A percentile compares a stretch with the other conserved stretches of the same genome.
These are phyloP conservation scores for Globisporangium cederbergense DNA, from an alignment of 352 stramenopile species.

Conservation along the genomic window DNA sequence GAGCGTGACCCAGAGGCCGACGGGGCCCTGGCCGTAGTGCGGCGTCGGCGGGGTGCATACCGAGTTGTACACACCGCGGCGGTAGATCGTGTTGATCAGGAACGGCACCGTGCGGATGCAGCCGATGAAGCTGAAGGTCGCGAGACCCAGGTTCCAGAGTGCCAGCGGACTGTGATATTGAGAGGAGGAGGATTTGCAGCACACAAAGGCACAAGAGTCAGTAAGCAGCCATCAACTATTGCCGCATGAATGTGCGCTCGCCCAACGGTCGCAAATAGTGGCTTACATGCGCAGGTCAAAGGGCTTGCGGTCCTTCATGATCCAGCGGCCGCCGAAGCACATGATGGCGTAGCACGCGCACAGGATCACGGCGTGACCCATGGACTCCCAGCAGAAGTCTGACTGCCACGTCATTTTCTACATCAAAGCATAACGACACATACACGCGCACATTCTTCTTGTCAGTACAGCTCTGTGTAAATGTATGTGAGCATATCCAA, in stretches of 20 bases:
- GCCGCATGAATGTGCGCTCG: too few relatives aligned
- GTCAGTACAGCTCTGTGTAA: neutral
- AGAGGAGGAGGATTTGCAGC: conserved; percentile 2
- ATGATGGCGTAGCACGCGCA: conserved; percentile 69
- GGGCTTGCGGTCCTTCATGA: conserved; percentile 77
- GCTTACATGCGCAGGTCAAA: conserved; percentile 75
- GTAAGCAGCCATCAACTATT: neutral
- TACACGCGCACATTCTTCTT: neutral
- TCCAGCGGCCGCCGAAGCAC: conserved; percentile 70
- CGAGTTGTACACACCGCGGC: conserved; percentile 75
- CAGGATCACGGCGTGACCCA: conserved; percentile 52
- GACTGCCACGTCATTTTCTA: conserved; percentile 67
- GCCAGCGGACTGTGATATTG: conserved; percentile 45
- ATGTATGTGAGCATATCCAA: neutral
- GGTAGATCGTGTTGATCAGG: conserved; percentile 79
- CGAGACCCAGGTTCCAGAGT: conserved; percentile 78
- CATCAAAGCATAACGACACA: neutral
- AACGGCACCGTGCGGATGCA: conserved; percentile 71
- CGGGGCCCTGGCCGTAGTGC: conserved; percentile 66
- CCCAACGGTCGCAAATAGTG: conserved; percentile 17
- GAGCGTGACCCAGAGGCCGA: conserved; percentile 75
- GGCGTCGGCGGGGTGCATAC: conserved; percentile 67
- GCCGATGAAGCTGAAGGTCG: conserved; percentile 81
- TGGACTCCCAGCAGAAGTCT: conserved; percentile 63
- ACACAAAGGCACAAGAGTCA: neutral